Base-by-base conservation (phyloP, 176 grass and related monocot species). In the Oryza brachyantha region DNA sequence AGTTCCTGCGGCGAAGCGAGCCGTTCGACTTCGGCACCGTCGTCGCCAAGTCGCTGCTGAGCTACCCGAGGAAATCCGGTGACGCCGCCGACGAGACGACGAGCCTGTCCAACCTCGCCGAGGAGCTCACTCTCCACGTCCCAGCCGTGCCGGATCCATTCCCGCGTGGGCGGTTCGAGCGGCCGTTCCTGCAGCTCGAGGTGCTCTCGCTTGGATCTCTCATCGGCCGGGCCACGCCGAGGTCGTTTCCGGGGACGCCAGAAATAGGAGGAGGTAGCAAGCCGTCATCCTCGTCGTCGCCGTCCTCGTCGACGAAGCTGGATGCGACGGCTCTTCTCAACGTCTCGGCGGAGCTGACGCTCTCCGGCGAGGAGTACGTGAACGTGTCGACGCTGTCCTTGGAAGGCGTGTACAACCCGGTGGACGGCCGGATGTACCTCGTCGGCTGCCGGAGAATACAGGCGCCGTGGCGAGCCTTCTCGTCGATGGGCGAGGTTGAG, bases 331-430 rank as follows among this genome's bases (percentile, higher is more conserved):
- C 80, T 16, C 5, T 88, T 5, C 68, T 88, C 19, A 88, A 88
- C 68, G 86, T 88, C 7, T 88, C 86, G 0, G 86, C 75, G 19
- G 80, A 88, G 80, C 68, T 88, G 16, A 41, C 86, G 50, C 48
- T 84, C 2, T 62, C 86, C 16, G 75, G 68, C 9, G 7, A 25
- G 0, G 8, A 38, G 3, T 84, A 84, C 19, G 32, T 0, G 4
- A 88, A 88, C 75, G 61, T 88, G 86, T 83, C 80, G 69, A 74
- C 29, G 3, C 24, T 88, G 54, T 85, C 76, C 11, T 64, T 97
- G 86, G 94, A 97, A 61, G 94, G 94, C 70, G 79, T 97, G 69
- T 97, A 97, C 88, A 97, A 91, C 57, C 86, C 91, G 50, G 39
- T 88, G 52, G 76, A 97, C 12, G 94, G 91, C 6, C 79, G 65